These are phyloP conservation scores for Plectosphaerella plurivora DNA, from an alignment of 2,329 filamentous ascomycete genomes.

Conservation along the genomic window DNA sequence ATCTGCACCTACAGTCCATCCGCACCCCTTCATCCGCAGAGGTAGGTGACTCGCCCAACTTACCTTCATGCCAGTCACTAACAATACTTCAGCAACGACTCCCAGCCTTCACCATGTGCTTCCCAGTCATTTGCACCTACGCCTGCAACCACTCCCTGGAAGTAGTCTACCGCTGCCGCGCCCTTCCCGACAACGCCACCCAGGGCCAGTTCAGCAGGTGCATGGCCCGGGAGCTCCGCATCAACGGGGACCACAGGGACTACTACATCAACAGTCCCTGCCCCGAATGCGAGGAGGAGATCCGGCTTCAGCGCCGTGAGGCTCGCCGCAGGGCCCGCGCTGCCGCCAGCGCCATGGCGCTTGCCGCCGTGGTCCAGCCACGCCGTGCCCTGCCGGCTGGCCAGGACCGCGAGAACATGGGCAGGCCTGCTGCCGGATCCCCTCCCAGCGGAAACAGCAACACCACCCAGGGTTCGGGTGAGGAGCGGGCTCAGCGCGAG, in stretches of 20 bases:
- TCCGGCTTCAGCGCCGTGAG: background rate
- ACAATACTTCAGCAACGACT: too few species aligned
- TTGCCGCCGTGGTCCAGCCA: background rate
- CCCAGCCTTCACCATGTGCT: constrained; percentile 7
- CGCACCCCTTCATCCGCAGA: too few species aligned
- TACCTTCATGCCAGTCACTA: too few species aligned
- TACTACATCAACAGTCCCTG: constrained; percentile 9
- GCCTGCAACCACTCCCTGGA: constrained; percentile 9
- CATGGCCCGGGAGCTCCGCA: background rate
- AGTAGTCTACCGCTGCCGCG: constrained; percentile 7
- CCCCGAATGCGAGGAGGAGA: constrained; percentile 8
- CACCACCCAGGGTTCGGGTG: too few species aligned
- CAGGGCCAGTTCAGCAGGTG: background rate
- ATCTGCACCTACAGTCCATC: too few species aligned
- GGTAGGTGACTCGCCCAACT: too few species aligned
- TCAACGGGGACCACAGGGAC: background rate
- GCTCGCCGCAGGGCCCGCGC: background rate
- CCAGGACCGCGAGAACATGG: too few species aligned
- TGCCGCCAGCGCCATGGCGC: constrained; percentile 5
- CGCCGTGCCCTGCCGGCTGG: background rate
- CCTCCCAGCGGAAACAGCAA: too few species aligned
- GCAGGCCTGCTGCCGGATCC: too few species aligned
- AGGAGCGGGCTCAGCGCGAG: background rate
- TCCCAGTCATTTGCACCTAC: constrained; percentile 12
- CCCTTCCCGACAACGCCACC: background rate